Evolutionary conservation across 176 grass and related monocot genomes (phyloP).

Genomic region (Triticum aestivum): DNA sequence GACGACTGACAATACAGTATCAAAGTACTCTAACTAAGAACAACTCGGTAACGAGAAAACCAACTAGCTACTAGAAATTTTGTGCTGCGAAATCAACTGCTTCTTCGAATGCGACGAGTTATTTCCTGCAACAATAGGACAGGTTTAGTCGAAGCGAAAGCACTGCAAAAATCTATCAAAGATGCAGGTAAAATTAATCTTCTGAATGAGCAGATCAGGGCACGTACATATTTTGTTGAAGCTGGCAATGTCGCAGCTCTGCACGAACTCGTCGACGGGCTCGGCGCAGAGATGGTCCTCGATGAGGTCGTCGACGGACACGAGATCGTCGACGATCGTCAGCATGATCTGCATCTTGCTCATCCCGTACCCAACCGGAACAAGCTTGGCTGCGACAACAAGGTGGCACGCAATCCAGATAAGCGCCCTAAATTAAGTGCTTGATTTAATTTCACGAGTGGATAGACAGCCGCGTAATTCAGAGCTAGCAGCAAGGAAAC

Average conservation of each 20-base stretch:
- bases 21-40: no score
- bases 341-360: constrained; percentile 72
- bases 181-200: neutral
- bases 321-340: constrained; percentile 61
- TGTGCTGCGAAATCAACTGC: no score
- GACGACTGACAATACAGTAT: no score
- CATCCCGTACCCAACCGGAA: constrained; percentile 57
- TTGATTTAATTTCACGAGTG: no score
- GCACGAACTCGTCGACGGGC: constrained; percentile 51
- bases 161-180: neutral
- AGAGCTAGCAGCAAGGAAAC: neutral
- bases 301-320: constrained; percentile 56
- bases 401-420: neutral
- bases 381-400: constrained; percentile 50
- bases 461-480: neutral
- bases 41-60: no score
- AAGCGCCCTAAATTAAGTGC: no score
- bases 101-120: no score
- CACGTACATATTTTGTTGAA: constrained; percentile 65
- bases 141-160: no score
- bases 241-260: constrained; percentile 64
- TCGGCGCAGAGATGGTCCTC: constrained; percentile 42
- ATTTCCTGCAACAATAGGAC: no score
- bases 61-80: no score
- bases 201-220: neutral